Evolutionary conservation across 441 rosid species (phyloP).

Genomic region (Pelargonium fulgidum): DNA sequence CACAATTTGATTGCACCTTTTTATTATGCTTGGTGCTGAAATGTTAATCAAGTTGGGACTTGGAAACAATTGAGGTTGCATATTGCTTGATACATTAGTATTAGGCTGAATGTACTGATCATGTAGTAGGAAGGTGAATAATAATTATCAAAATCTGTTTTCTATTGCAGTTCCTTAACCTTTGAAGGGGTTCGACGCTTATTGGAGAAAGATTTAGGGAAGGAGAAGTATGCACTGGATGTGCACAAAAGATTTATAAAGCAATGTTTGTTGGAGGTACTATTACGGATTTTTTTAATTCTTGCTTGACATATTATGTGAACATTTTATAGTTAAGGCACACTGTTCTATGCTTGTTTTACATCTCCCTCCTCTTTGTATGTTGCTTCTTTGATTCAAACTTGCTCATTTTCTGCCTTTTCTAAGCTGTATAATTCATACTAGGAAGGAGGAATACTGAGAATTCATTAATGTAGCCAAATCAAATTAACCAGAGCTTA

Average conservation of each 20-base stretch:
- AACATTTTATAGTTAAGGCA: background rate
- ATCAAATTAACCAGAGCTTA: too few relatives aligned
- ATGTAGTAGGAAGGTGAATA: background rate
- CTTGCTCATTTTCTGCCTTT: background rate
- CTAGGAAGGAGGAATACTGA: too few relatives aligned
- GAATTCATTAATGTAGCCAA: too few relatives aligned
- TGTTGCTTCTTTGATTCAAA: background rate
- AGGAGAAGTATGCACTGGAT: conserved; percentile 56
- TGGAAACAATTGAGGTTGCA: background rate
- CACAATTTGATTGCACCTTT: too few relatives aligned
- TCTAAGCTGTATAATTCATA: background rate
- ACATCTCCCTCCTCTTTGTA: background rate
- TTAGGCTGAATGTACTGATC: background rate
- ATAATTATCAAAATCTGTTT: conserved; percentile 8
- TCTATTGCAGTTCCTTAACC: conserved; percentile 54
- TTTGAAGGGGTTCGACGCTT: conserved; percentile 76
- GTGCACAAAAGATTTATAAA: conserved; percentile 66
- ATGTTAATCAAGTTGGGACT: background rate
- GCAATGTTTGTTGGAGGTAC: conserved; percentile 54
- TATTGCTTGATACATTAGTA: background rate
- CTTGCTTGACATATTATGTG: background rate
- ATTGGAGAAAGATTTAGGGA: conserved; percentile 70
- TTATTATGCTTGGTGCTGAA: background rate
- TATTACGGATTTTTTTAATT: background rate
- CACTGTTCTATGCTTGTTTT: background rate